Conservation (phyloP, 2,329 filamentous ascomycete species). For the Colletotrichum sp. region DNA sequence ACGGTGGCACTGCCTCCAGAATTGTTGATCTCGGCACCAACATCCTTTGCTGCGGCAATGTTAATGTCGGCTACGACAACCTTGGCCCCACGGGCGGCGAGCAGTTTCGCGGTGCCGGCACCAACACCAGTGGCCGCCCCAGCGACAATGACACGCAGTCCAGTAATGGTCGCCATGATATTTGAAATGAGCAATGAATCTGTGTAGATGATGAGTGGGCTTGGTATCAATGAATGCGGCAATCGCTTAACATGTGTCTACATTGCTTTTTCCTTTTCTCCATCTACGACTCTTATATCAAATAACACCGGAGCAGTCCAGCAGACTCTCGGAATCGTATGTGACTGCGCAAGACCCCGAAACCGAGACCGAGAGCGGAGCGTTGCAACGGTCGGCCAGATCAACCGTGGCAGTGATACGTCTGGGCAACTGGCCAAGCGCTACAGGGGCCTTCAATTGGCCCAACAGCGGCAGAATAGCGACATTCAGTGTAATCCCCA, state of each 20-base stretch:
- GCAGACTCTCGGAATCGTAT: not conserved
- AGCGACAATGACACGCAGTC: not conserved
- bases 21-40: not conserved
- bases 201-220: not conserved
- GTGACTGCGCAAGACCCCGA: not conserved
- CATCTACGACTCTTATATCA: not conserved
- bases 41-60: not conserved
- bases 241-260: not conserved
- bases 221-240: not conserved
- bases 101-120: not conserved
- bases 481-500: not conserved
- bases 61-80: conserved; percentile 1
- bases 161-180: not conserved
- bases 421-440: not conserved
- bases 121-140: not conserved
- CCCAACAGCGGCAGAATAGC: not conserved
- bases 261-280: not conserved
- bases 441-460: not conserved
- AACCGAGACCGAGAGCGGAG: conserved; percentile 3
- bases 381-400: not conserved
- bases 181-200: not conserved
- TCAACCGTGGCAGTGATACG: not conserved
- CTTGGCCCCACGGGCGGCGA: not conserved
- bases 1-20: not conserved
- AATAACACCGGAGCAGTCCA: not conserved